phyloP scores from a whole-genome alignment of 1,284 basidiomycete species.

The Abortiporus biennis region DNA sequence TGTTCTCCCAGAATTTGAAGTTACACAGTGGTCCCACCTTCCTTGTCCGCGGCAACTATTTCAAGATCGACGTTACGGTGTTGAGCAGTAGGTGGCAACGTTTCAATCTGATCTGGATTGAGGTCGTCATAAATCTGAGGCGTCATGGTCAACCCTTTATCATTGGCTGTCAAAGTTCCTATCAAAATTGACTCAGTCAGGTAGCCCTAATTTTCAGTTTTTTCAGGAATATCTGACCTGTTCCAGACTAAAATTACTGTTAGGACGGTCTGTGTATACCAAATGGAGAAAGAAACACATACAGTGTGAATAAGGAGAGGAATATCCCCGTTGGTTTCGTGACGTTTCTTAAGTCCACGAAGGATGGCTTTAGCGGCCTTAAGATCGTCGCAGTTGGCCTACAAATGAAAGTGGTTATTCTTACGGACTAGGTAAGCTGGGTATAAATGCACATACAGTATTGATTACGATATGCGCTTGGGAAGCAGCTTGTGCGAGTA shows the following conservation, averaged over 20 bases:
- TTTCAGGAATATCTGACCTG: too few relatives aligned
- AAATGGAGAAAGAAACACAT: conserved; percentile 12
- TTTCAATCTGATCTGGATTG: conserved; percentile 27
- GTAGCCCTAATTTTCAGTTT: too few relatives aligned
- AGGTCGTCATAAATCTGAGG: conserved; percentile 31
- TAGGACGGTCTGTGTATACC: too few relatives aligned
- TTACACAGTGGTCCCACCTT: too few relatives aligned
- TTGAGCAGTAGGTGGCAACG: conserved; percentile 24
- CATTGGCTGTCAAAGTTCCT: conserved; percentile 24
- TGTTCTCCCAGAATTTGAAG: background rate
- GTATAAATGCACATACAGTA: conserved; percentile 2
- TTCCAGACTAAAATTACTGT: too few relatives aligned
- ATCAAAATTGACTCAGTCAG: too few relatives aligned
- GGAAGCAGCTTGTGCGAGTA: conserved; percentile 1
- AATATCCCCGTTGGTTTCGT: conserved; percentile 31
- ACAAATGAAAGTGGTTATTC: background rate
- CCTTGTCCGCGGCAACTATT: conserved; percentile 27
- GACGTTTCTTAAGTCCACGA: conserved; percentile 35
- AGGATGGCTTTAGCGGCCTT: conserved; percentile 36
- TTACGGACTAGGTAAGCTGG: background rate
- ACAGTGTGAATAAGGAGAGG: conserved; percentile 50
- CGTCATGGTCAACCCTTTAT: conserved; percentile 23
- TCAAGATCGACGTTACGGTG: conserved; percentile 28
- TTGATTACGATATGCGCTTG: conserved; percentile 8
- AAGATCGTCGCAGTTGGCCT: conserved; percentile 39